phyloP scores from a whole-genome alignment of 345 rosid genomes.

The Citrus australasica region DNA sequence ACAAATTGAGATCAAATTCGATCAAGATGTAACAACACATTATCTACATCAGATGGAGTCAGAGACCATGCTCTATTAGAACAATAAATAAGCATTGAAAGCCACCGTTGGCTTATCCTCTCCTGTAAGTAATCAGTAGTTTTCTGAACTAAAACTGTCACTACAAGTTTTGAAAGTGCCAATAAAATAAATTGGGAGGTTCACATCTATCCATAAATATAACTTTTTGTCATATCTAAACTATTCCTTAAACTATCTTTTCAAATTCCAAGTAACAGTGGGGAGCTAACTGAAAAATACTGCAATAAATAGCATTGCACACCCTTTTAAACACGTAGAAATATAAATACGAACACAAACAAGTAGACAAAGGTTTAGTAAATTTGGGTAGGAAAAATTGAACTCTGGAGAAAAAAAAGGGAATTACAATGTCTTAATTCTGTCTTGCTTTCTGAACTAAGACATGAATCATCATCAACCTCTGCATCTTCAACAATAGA shows the following conservation, averaged over 20 bases:
- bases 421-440: constrained; percentile 48
- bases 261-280: background rate
- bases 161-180: background rate
- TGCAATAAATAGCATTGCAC: background rate
- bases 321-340: background rate
- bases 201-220: background rate
- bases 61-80: background rate
- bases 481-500: constrained; percentile 35
- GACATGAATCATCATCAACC: constrained; percentile 35
- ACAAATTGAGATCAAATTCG: background rate
- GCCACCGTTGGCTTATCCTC: background rate
- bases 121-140: background rate
- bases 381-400: background rate
- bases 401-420: background rate
- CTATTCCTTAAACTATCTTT: background rate
- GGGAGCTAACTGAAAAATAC: background rate
- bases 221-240: background rate
- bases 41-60: background rate
- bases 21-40: background rate
- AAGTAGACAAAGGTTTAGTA: background rate
- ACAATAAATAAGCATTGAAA: background rate
- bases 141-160: background rate
- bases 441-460: constrained; percentile 33
- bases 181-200: background rate
- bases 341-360: too few relatives aligned